Percentiles rank a stretch among this genome's conserved stretches.
These are phyloP conservation scores for Agroathelia rolfsii DNA, from an alignment of 1,284 basidiomycete species.

Conservation along the genomic window DNA sequence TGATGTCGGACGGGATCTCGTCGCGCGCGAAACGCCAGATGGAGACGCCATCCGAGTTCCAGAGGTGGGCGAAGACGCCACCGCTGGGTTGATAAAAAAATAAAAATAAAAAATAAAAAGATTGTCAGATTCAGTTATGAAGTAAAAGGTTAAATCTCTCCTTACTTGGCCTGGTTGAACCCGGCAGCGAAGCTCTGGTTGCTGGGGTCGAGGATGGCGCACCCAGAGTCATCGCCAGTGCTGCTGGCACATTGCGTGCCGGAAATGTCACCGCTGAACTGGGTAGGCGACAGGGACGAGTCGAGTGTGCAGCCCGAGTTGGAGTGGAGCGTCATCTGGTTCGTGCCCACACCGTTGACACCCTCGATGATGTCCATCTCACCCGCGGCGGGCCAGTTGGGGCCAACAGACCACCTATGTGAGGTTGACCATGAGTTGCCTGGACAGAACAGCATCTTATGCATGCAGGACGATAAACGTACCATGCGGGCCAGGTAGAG, in stretches of 20 bases:
- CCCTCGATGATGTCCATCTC: constrained; percentile 73
- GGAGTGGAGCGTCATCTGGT: constrained; percentile 68
- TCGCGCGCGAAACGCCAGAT: constrained; percentile 71
- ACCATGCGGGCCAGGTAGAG: constrained; percentile 74
- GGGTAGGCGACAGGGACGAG: constrained; percentile 16
- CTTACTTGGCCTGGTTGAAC: constrained; percentile 64
- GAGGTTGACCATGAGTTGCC: neutral
- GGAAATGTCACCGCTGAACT: constrained; percentile 24
- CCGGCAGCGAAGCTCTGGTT: constrained; percentile 52
- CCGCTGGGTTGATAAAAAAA: too few species aligned
- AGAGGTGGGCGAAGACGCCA: constrained; percentile 69
- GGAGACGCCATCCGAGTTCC: constrained; percentile 57
- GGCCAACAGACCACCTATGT: constrained; percentile 33
- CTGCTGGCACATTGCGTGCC: constrained; percentile 39
- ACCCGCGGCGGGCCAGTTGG: constrained; percentile 57
- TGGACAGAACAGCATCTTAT: constrained; percentile 2
- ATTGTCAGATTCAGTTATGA: too few species aligned
- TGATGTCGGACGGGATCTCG: constrained; percentile 64
- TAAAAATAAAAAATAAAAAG: too few species aligned
- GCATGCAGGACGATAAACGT: constrained; percentile 9
- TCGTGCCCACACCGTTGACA: constrained; percentile 45
- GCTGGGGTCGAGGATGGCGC: constrained; percentile 48
- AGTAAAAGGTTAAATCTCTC: too few species aligned
- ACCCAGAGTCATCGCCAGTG: constrained; percentile 49
- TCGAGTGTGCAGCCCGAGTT: constrained; percentile 45